A percentile compares a stretch with the other conserved stretches of the same genome.
phyloP scores from a whole-genome alignment of 1,284 basidiomycete species.

The Volvariella volvacea region DNA sequence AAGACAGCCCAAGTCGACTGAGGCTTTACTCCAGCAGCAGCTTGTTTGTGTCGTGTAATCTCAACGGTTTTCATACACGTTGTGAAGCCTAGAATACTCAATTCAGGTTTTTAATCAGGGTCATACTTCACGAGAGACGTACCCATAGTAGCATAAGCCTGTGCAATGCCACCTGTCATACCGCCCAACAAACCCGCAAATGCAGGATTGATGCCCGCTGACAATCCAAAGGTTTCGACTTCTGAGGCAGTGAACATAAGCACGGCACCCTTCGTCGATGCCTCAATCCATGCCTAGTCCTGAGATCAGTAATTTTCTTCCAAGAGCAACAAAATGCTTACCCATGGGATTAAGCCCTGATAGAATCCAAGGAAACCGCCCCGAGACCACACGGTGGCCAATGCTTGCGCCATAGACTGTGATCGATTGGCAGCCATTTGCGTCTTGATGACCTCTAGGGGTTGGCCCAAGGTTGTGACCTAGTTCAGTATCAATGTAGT shows the following conservation, averaged over 20 bases:
- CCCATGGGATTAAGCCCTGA: constrained; percentile 99
- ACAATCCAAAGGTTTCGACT: constrained; percentile 70
- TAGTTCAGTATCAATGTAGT: constrained; percentile 18
- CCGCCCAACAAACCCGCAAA: constrained; percentile 89
- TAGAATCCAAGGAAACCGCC: constrained; percentile 92
- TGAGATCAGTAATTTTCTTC: constrained; percentile 10
- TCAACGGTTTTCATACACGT: constrained; percentile 99
- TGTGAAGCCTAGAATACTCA: constrained; percentile 73
- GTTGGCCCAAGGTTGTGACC: constrained; percentile 98
- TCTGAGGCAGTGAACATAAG: constrained; percentile 95
- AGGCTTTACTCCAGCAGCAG: constrained; percentile 82
- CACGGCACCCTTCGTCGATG: constrained; percentile 96
- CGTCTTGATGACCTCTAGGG: constrained; percentile 97
- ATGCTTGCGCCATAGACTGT: constrained; percentile 86
- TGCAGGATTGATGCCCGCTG: constrained; percentile 73
- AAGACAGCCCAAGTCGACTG: constrained; percentile 96
- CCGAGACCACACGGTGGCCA: constrained; percentile 84
- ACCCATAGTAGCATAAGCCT: constrained; percentile 99
- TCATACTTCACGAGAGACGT: constrained; percentile 24
- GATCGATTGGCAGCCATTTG: constrained; percentile 95
- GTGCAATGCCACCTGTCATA: constrained; percentile 96
- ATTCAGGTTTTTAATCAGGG: constrained; percentile 8
- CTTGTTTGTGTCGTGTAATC: constrained; percentile 96
- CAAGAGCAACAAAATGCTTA: constrained; percentile 20
- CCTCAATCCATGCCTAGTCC: constrained; percentile 95